phyloP scores from a whole-genome alignment of 331 rosid genomes.

The Spiraea crenata region DNA sequence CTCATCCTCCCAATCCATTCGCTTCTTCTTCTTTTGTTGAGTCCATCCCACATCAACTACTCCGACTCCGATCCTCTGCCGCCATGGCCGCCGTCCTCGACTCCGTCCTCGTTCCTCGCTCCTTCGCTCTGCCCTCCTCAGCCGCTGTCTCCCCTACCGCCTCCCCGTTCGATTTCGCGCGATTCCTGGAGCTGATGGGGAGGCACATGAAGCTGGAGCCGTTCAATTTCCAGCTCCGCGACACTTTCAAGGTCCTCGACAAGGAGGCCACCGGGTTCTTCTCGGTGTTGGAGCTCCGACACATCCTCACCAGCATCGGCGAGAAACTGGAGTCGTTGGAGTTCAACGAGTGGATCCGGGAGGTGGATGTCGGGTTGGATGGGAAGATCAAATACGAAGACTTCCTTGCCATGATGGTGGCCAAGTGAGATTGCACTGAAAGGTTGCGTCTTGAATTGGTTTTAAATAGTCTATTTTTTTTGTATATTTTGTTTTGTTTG shows the following conservation, averaged over 20 bases:
- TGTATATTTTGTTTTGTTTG: not conserved
- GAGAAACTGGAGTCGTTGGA: conserved; percentile 95
- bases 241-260: conserved; percentile 91
- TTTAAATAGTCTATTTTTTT: too few species aligned
- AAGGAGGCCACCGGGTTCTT: conserved; percentile 83
- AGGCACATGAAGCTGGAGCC: conserved; percentile 97
- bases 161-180: conserved; percentile 80
- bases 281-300: conserved; percentile 82
- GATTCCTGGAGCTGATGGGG: conserved; percentile 81
- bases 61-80: conserved; percentile 45
- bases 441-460: too few species aligned
- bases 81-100: conserved; percentile 73
- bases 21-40: too few species aligned
- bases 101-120: conserved; percentile 50
- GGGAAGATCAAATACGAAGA: conserved; percentile 95
- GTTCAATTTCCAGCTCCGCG: conserved; percentile 94
- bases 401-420: conserved; percentile 90
- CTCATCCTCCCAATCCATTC: conserved; percentile 10
- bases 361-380: conserved; percentile 85
- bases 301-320: conserved; percentile 90
- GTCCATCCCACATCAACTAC: conserved; percentile 7
- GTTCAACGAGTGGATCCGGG: conserved; percentile 98
- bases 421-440: conserved; percentile 46
- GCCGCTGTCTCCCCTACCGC: conserved; percentile 32
- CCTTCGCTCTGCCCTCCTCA: conserved; percentile 42